These are phyloP conservation scores for Leishmania tropica DNA, from an alignment of 208 protist species.

Conservation along the genomic window DNA sequence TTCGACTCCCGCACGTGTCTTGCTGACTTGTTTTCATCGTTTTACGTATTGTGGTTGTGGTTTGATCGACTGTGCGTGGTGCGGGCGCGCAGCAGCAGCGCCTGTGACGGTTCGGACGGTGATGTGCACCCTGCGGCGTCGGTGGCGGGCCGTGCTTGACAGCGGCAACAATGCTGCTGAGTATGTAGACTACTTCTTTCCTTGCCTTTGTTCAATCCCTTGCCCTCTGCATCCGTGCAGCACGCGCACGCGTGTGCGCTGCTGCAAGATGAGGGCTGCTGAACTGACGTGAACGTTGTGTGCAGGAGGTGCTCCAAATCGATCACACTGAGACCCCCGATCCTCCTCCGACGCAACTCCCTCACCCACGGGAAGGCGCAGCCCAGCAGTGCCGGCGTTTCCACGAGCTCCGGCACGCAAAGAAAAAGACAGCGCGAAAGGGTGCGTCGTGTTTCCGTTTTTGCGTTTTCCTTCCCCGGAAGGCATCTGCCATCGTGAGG, in stretches of 20 bases:
- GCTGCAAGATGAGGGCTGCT: neutral
- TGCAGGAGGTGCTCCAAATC: neutral
- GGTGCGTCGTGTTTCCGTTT: neutral
- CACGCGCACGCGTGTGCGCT: neutral
- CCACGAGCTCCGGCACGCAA: neutral
- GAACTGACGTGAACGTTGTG: neutral
- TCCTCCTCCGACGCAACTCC: neutral
- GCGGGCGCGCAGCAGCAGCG: neutral
- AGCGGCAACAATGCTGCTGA: too few relatives aligned
- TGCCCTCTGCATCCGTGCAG: too few relatives aligned
- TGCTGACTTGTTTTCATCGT: neutral
- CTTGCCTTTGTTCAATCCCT: neutral
- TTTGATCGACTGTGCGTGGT: too few relatives aligned
- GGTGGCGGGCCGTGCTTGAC: neutral
- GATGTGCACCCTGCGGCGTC: neutral
- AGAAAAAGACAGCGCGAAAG: neutral
- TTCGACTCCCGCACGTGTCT: neutral
- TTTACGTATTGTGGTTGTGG: neutral
- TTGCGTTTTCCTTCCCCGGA: neutral
- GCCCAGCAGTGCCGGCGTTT: neutral
- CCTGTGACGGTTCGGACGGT: neutral
- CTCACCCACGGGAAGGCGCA: neutral
- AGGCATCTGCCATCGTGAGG: neutral
- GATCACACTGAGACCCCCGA: neutral
- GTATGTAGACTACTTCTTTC: constrained; percentile 1